Conservation (phyloP, 345 rosid genomes). For the Lumnitzera littorea region DNA sequence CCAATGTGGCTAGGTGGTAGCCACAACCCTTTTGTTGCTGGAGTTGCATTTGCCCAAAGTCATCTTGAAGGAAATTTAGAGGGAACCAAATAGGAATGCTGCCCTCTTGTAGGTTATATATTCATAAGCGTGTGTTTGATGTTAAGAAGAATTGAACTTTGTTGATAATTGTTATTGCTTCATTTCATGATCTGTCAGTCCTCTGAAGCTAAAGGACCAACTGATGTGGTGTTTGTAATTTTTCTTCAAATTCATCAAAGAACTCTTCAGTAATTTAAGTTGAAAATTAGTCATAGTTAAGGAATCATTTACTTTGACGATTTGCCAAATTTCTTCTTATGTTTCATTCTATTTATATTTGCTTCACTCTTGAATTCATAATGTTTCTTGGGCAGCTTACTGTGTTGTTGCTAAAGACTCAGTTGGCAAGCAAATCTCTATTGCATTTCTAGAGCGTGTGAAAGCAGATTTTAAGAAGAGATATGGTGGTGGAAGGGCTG, state of each 20-base stretch:
- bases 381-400: constrained; percentile 49
- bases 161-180: too few relatives aligned
- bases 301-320: background rate
- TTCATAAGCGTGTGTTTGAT: too few relatives aligned
- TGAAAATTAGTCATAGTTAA: background rate
- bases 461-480: constrained; percentile 88
- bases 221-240: too few relatives aligned
- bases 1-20: too few relatives aligned
- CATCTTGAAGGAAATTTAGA: too few relatives aligned
- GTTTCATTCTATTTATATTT: background rate
- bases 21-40: too few relatives aligned
- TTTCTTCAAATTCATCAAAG: background rate
- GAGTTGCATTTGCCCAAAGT: too few relatives aligned
- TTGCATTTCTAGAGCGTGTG: constrained; percentile 85
- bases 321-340: background rate
- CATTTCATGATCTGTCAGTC: background rate
- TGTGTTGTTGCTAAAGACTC: constrained; percentile 97
- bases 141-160: too few relatives aligned
- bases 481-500: constrained; percentile 94
- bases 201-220: too few relatives aligned
- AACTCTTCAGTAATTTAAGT: background rate
- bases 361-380: background rate
- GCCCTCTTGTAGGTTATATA: too few relatives aligned
- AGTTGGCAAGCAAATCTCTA: constrained; percentile 84
- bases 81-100: too few relatives aligned